These are phyloP conservation scores for Xylaria bambusicola DNA, from an alignment of 495 filamentous ascomycete species.

Conservation along the genomic window DNA sequence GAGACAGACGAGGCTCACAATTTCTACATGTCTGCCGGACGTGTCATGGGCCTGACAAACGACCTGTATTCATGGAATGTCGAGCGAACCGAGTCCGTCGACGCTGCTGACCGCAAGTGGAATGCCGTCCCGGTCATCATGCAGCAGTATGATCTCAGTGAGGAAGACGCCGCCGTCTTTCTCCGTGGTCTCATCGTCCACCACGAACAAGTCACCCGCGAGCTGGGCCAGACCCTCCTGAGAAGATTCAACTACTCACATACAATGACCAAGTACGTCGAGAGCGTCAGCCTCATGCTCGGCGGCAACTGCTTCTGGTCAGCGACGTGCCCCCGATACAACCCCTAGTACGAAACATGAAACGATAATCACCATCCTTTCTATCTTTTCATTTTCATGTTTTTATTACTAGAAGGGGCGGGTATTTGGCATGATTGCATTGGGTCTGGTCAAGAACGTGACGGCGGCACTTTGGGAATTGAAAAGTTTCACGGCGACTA, in stretches of 20 bases:
- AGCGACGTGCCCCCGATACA: conserved; percentile 17
- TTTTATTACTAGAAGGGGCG: neutral
- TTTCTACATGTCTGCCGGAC: conserved; percentile 20
- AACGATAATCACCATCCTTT: neutral
- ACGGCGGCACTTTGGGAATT: neutral
- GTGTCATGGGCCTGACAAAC: conserved; percentile 20
- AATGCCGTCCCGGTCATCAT: conserved; percentile 22
- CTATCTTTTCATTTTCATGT: neutral
- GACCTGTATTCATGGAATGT: conserved; percentile 23
- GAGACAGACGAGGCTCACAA: conserved; percentile 18
- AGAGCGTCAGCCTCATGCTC: conserved; percentile 17
- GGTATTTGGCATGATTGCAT: neutral
- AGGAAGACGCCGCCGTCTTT: conserved; percentile 13
- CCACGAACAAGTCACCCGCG: conserved; percentile 16
- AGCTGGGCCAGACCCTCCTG: conserved; percentile 12
- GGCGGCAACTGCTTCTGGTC: conserved; percentile 23
- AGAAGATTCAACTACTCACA: conserved; percentile 12
- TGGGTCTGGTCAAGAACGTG: no score
- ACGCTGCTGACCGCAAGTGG: conserved; percentile 17
- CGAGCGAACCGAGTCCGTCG: conserved; percentile 17
- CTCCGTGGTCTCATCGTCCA: conserved; percentile 12
- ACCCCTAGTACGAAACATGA: conserved; percentile 7
- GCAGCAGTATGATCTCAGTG: conserved; percentile 17
- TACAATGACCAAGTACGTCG: conserved; percentile 16
- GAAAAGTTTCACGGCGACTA: neutral